Percentiles rank a stretch among this genome's conserved stretches.
These are phyloP conservation scores for Wallacemonas sp. DNA, from an alignment of 208 protist genomes.

Conservation along the genomic window DNA sequence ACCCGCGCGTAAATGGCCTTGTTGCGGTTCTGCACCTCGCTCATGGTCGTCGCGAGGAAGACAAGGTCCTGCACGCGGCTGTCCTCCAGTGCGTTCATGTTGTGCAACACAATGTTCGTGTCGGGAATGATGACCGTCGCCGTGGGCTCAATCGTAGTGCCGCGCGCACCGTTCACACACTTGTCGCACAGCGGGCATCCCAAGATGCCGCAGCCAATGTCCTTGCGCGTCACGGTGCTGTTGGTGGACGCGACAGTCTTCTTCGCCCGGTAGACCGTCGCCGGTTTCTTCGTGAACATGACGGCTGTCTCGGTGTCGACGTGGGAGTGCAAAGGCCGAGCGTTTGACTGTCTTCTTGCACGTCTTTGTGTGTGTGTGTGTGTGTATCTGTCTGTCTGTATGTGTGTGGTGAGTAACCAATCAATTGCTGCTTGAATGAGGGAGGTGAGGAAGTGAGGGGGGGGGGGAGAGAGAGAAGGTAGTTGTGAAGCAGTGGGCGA, in stretches of 20 bases:
- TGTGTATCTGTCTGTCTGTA: too few species aligned
- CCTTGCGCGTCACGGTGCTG: slow-evolving; percentile 60
- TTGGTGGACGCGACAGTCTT: slow-evolving; percentile 10
- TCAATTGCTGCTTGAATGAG: too few species aligned
- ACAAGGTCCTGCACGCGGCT: slow-evolving; percentile 81
- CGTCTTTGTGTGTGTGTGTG: too few species aligned
- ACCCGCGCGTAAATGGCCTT: slow-evolving; percentile 87
- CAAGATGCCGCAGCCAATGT: slow-evolving; percentile 78
- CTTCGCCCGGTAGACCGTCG: slow-evolving; percentile 41
- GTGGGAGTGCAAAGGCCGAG: too few species aligned
- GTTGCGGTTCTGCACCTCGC: slow-evolving; percentile 91
- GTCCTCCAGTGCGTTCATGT: slow-evolving; percentile 92
- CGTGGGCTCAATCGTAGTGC: slow-evolving; percentile 30
- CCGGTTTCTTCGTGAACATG: slow-evolving; percentile 85
- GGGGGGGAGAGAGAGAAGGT: not conserved
- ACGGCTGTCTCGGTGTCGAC: too few species aligned
- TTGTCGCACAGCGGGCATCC: slow-evolving; percentile 55
- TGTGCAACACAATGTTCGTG: slow-evolving; percentile 92
- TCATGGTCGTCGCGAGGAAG: slow-evolving; percentile 86
- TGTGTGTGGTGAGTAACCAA: too few species aligned
- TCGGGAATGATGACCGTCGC: slow-evolving; percentile 77
- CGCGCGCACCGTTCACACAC: slow-evolving; percentile 30
- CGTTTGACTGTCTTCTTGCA: too few species aligned
- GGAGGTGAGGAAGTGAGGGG: not conserved
- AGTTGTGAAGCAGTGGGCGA: not conserved